Evolutionary conservation across 1,284 basidiomycete genomes (phyloP).

Genomic region (Sporisorium scitamineum): DNA sequence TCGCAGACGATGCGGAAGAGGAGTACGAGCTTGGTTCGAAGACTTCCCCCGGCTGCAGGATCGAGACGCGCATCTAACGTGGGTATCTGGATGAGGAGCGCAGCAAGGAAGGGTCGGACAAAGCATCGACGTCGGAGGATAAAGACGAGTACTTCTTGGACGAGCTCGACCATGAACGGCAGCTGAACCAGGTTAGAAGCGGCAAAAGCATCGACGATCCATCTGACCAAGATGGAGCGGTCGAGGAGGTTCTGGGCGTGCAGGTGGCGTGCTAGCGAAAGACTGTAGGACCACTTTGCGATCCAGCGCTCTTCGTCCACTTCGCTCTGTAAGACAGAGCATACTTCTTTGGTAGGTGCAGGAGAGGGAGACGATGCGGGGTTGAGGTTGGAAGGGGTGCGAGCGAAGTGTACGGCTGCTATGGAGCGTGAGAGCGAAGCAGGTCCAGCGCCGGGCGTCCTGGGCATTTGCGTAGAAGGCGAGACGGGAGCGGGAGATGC

Average conservation of each 20-base stretch:
- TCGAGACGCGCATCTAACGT: slow-evolving; percentile 29
- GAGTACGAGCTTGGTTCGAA: slow-evolving; percentile 37
- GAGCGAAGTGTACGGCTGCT: slow-evolving; percentile 24
- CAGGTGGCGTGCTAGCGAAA: slow-evolving; percentile 76
- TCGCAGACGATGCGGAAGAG: slow-evolving; percentile 43
- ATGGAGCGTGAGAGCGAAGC: slow-evolving; percentile 29
- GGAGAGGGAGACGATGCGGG: slow-evolving; percentile 17
- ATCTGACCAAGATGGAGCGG: slow-evolving; percentile 80
- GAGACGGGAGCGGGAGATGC: slow-evolving; percentile 43
- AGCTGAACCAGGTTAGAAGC: slow-evolving; percentile 46
- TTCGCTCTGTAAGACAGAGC: slow-evolving; percentile 69
- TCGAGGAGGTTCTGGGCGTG: slow-evolving; percentile 86
- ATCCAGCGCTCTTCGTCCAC: slow-evolving; percentile 82
- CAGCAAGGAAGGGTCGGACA: slow-evolving; percentile 28
- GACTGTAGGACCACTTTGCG: slow-evolving; percentile 82
- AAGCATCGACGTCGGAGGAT: slow-evolving; percentile 41
- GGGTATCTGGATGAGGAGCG: slow-evolving; percentile 30
- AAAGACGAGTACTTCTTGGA: slow-evolving; percentile 41
- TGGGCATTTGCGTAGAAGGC: slow-evolving; percentile 23
- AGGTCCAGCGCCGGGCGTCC: slow-evolving; percentile 22
- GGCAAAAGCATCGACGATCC: slow-evolving; percentile 83
- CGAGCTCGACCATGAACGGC: slow-evolving; percentile 44
- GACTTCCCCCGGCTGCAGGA: slow-evolving; percentile 14
- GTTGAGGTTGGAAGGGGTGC: slow-evolving; percentile 22
- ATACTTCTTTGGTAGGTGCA: slow-evolving; percentile 23